Conservation (phyloP, 2,329 filamentous ascomycete genomes). For the Pyricularia grisea region DNA sequence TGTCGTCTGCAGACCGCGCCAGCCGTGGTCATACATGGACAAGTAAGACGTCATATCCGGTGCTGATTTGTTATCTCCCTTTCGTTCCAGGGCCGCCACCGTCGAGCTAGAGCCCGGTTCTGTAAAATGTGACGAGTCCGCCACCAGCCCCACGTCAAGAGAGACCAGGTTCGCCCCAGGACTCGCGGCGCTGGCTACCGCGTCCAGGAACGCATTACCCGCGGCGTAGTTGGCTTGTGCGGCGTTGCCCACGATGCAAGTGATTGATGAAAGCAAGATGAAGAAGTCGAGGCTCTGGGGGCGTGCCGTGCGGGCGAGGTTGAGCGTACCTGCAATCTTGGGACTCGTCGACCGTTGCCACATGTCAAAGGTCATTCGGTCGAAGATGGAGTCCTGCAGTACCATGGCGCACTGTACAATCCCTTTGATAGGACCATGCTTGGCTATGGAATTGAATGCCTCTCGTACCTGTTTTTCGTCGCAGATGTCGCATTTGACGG, state of each 20-base stretch:
- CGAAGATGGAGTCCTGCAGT: constrained; percentile 33
- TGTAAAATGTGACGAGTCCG: background rate
- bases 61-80: background rate
- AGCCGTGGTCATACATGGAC: background rate
- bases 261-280: constrained; percentile 44
- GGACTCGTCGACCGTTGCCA: constrained; percentile 35
- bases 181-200: constrained; percentile 26
- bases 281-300: constrained; percentile 27
- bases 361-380: constrained; percentile 35
- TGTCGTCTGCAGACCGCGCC: background rate
- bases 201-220: constrained; percentile 41
- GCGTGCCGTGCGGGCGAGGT: constrained; percentile 31
- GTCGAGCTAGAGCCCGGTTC: background rate
- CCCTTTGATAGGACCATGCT: constrained; percentile 19
- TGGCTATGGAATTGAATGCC: constrained; percentile 12
- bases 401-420: constrained; percentile 27
- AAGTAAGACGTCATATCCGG: background rate
- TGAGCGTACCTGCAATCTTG: constrained; percentile 40
- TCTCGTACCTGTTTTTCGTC: constrained; percentile 18
- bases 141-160: background rate
- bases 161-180: background rate
- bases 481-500: constrained; percentile 33
- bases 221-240: constrained; percentile 51
- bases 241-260: constrained; percentile 45
- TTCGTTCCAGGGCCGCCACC: background rate